phyloP scores from a whole-genome alignment of 176 grass and related monocot species.

The Leersia perrieri region DNA sequence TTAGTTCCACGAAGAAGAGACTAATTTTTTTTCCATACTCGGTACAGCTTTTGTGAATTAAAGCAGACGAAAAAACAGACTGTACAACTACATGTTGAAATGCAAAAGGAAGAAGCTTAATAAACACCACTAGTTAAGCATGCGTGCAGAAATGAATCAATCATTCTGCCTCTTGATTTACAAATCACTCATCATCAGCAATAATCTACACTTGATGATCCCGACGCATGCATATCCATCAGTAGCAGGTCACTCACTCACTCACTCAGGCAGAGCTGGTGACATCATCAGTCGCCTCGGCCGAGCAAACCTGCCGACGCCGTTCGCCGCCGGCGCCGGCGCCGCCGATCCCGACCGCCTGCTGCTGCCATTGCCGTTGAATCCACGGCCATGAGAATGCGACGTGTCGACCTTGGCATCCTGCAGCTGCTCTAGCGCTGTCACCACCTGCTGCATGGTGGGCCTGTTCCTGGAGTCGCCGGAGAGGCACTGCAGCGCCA shows the following conservation, averaged over 20 bases:
- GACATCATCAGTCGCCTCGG: neutral
- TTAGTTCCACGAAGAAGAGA: too few species aligned
- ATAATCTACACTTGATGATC: neutral
- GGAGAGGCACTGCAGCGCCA: slow-evolving; percentile 55
- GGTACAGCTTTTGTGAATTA: neutral
- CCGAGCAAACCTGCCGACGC: neutral
- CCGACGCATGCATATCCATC: too few species aligned
- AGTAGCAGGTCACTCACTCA: neutral
- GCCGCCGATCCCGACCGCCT: neutral
- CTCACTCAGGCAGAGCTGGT: neutral
- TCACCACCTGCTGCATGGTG: slow-evolving; percentile 54
- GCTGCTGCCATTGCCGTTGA: neutral
- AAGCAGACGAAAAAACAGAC: neutral
- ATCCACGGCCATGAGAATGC: neutral
- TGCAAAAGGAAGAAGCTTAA: neutral
- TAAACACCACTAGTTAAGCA: neutral
- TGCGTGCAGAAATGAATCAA: neutral
- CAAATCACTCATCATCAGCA: neutral
- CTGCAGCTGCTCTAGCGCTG: slow-evolving; percentile 48
- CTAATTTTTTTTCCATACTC: neutral
- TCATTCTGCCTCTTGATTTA: neutral
- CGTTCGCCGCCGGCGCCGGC: neutral
- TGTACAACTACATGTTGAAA: neutral
- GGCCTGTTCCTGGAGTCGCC: slow-evolving; percentile 51
- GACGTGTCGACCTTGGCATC: slow-evolving; percentile 40